Evolutionary conservation across 371 early-diverging fungal species (phyloP).

Genomic region (Haplosporangium sp.): DNA sequence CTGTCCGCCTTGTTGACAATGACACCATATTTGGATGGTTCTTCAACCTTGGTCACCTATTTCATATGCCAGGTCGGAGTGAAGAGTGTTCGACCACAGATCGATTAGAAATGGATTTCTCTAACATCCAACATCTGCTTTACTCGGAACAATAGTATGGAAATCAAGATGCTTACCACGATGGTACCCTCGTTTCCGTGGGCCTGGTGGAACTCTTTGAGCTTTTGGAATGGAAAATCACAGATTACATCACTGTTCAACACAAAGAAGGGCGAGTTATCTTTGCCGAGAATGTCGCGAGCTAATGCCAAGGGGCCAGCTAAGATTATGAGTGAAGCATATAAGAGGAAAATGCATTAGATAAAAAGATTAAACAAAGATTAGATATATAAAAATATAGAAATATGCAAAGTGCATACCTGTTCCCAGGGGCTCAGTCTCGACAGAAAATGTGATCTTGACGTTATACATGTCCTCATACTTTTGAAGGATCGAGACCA

Average conservation of each 20-base stretch:
- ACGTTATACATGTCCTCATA: slow-evolving; percentile 90
- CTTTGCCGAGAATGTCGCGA: slow-evolving; percentile 88
- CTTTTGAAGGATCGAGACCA: slow-evolving; percentile 87
- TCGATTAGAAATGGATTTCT: not conserved
- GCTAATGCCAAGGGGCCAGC: slow-evolving; percentile 99
- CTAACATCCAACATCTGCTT: not conserved
- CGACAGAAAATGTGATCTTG: slow-evolving; percentile 97
- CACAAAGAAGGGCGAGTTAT: slow-evolving; percentile 96
- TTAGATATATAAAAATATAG: not conserved
- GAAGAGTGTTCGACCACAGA: not conserved
- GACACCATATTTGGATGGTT: slow-evolving; percentile 98
- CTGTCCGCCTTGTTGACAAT: slow-evolving; percentile 82
- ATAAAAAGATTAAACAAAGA: no score
- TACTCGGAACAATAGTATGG: slow-evolving; percentile 1
- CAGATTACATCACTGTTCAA: slow-evolving; percentile 99
- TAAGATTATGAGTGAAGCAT: not conserved
- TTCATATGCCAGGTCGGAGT: not conserved
- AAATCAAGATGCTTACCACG: slow-evolving; percentile 61
- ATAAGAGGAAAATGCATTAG: no score
- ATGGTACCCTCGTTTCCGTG: slow-evolving; percentile 96
- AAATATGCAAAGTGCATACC: slow-evolving; percentile 50
- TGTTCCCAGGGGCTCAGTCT: slow-evolving; percentile 97
- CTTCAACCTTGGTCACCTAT: slow-evolving; percentile 95
- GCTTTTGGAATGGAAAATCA: slow-evolving; percentile 94
- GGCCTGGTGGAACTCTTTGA: slow-evolving; percentile 85